Conservation (phyloP, 768 basidiomycete species). For the Tephrocybe sp. region DNA sequence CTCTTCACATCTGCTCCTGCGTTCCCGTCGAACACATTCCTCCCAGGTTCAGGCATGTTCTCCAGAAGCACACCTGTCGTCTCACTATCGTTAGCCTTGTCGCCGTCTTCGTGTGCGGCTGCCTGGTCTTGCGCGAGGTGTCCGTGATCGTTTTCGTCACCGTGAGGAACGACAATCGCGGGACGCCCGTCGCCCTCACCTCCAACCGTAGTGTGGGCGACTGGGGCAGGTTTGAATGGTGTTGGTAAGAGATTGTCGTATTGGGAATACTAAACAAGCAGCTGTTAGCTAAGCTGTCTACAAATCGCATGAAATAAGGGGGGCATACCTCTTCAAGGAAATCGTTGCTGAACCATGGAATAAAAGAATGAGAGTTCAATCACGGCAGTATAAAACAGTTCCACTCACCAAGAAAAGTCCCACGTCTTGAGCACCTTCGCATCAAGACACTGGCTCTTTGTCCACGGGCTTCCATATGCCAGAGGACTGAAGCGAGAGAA, state of each 20-base stretch:
- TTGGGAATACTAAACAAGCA: conserved; percentile 47
- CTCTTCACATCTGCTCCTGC: conserved; percentile 49
- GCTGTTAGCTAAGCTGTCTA: conserved; percentile 5
- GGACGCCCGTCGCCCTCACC: conserved; percentile 54
- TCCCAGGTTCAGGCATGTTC: conserved; percentile 69
- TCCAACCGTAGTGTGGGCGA: conserved; percentile 45
- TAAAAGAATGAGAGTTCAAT: conserved; percentile 1
- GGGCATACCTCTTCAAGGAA: conserved; percentile 62
- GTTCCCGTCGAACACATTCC: conserved; percentile 64
- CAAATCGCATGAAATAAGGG: neutral
- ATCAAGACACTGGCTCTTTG: conserved; percentile 67
- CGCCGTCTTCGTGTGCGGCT: conserved; percentile 7
- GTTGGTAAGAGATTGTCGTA: conserved; percentile 42
- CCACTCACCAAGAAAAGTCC: conserved; percentile 87
- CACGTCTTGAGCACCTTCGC: conserved; percentile 90
- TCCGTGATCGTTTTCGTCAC: conserved; percentile 26
- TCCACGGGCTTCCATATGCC: conserved; percentile 86
- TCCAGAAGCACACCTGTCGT: conserved; percentile 34
- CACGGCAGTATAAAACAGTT: neutral
- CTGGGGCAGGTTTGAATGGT: conserved; percentile 33
- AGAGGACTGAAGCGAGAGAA: conserved; percentile 80
- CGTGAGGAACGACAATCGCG: conserved; percentile 45
- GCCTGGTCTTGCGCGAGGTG: conserved; percentile 1
- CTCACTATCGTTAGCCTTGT: conserved; percentile 14
- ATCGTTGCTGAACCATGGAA: conserved; percentile 45